These are phyloP conservation scores for Populus hybrid DNA, from an alignment of 441 rosid species.

Conservation along the genomic window DNA sequence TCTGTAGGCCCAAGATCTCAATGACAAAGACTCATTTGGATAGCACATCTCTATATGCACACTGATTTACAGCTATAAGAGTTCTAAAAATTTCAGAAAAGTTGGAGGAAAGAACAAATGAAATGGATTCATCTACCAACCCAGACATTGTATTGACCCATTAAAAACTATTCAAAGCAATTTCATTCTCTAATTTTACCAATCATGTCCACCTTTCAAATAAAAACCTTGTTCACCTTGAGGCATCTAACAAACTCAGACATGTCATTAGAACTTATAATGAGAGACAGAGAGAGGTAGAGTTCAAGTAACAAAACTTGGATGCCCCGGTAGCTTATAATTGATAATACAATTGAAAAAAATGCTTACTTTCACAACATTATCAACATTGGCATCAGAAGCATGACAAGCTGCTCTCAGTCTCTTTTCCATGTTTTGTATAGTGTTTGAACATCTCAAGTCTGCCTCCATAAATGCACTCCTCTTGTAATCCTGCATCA, in stretches of 20 bases:
- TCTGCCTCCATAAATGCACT: constrained; percentile 90
- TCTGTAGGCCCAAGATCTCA: neutral
- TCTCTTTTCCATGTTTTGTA: constrained; percentile 90
- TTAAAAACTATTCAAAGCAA: neutral
- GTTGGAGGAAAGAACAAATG: neutral
- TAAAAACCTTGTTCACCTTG: neutral
- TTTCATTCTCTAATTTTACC: neutral
- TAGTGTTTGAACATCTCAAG: constrained; percentile 57
- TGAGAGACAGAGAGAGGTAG: neutral
- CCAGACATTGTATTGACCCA: neutral
- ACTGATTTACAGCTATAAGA: neutral
- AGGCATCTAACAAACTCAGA: neutral
- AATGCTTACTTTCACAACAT: constrained; percentile 66
- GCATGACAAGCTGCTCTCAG: constrained; percentile 94
- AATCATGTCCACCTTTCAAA: neutral
- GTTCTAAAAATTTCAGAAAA: neutral
- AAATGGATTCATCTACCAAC: neutral
- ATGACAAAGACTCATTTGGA: neutral
- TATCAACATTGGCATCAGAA: constrained; percentile 74
- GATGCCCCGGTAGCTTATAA: neutral
- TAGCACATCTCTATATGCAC: neutral
- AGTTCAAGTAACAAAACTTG: neutral
- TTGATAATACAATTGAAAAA: neutral
- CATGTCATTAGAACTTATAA: neutral
- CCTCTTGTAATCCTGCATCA: constrained; percentile 8